Evolutionary conservation across 176 grass and related monocot species (phyloP).

Genomic region (Musa itinerans): DNA sequence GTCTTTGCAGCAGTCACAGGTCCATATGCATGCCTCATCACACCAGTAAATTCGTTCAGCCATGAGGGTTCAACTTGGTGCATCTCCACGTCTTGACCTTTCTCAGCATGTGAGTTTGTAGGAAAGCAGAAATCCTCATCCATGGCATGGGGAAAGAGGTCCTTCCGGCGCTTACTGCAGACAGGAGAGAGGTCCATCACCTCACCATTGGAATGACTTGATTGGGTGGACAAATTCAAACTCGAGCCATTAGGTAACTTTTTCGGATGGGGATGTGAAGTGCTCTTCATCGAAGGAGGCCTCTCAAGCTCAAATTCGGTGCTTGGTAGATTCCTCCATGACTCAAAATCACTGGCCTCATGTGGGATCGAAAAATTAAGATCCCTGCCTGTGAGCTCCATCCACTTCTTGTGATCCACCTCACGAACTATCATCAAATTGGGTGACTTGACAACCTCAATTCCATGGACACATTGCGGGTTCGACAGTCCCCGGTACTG

Average conservation of each 20-base stretch:
- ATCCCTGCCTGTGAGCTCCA: slow-evolving; percentile 80
- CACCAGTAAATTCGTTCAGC: slow-evolving; percentile 64
- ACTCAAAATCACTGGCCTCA: slow-evolving; percentile 87
- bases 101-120: slow-evolving; percentile 34
- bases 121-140: slow-evolving; percentile 79
- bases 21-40: slow-evolving; percentile 62
- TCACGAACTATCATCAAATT: slow-evolving; percentile 54
- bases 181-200: slow-evolving; percentile 84
- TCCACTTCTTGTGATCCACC: slow-evolving; percentile 81
- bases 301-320: slow-evolving; percentile 79
- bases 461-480: slow-evolving; percentile 95
- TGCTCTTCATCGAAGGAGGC: slow-evolving; percentile 32
- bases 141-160: slow-evolving; percentile 41
- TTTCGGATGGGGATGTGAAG: slow-evolving; percentile 42
- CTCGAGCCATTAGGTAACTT: slow-evolving; percentile 64
- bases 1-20: slow-evolving; percentile 87
- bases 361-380: slow-evolving; percentile 64
- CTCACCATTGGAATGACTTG: slow-evolving; percentile 62
- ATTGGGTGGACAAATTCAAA: slow-evolving; percentile 73
- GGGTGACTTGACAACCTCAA: slow-evolving; percentile 66
- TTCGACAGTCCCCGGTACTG: slow-evolving; percentile 93
- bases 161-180: slow-evolving; percentile 74
- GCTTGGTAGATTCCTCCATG: slow-evolving; percentile 77
- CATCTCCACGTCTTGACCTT: slow-evolving; percentile 59
- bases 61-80: slow-evolving; percentile 47